Conservation (phyloP, 1,284 basidiomycete species). For the Rhodotorula sp. region DNA sequence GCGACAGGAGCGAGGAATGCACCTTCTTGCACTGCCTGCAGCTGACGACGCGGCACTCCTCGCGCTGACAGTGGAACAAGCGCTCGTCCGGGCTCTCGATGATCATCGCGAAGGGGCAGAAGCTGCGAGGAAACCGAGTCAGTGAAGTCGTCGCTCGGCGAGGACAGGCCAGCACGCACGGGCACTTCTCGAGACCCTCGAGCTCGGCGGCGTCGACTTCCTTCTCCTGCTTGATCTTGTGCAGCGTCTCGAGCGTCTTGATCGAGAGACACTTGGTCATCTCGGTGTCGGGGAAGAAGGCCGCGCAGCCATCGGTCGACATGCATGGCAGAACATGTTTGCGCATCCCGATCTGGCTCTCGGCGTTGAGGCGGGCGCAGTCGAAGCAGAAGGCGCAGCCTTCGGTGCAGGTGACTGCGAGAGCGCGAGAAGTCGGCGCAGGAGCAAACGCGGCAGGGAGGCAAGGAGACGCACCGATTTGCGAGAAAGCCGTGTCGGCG, state of each 20-base stretch:
- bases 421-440: not conserved
- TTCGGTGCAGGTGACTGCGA: slow-evolving; percentile 38
- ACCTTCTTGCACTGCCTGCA: slow-evolving; percentile 44
- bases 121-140: slow-evolving; percentile 9
- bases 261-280: slow-evolving; percentile 32
- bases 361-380: slow-evolving; percentile 40
- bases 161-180: slow-evolving; percentile 12
- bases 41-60: slow-evolving; percentile 39
- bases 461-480: slow-evolving; percentile 14
- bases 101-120: slow-evolving; percentile 43
- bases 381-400: slow-evolving; percentile 44
- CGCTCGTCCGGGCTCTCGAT: slow-evolving; percentile 44
- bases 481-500: slow-evolving; percentile 29
- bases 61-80: slow-evolving; percentile 39
- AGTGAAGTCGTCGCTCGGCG: not conserved
- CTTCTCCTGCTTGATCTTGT: slow-evolving; percentile 44
- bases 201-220: slow-evolving; percentile 42
- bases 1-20: not conserved
- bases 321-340: slow-evolving; percentile 43
- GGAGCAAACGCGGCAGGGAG: not conserved
- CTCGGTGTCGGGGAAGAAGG: slow-evolving; percentile 39
- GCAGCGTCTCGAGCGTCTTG: slow-evolving; percentile 38
- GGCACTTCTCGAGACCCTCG: slow-evolving; percentile 41
- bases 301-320: slow-evolving; percentile 41
- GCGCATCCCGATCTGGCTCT: slow-evolving; percentile 41